These are phyloP conservation scores for Ganoderma lucidum DNA, from an alignment of 1,284 basidiomycete species.

Conservation along the genomic window DNA sequence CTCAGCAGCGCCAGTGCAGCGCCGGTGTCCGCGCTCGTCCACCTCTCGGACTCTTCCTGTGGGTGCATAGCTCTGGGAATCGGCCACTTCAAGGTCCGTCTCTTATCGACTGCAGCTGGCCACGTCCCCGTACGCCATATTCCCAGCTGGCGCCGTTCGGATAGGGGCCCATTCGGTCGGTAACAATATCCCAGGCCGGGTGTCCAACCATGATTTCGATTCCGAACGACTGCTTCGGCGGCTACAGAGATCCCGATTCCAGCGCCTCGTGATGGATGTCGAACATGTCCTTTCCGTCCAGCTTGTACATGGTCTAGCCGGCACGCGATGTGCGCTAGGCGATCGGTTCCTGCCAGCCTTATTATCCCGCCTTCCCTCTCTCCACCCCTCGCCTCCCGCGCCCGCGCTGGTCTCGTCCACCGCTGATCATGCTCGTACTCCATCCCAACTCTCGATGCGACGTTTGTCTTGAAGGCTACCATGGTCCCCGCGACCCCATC, in stretches of 20 bases:
- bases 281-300: slow-evolving; percentile 38
- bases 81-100: slow-evolving; percentile 28
- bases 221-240: slow-evolving; percentile 31
- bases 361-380: slow-evolving; percentile 36
- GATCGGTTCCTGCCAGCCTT: slow-evolving; percentile 40
- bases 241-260: slow-evolving; percentile 41
- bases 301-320: slow-evolving; percentile 39
- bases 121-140: slow-evolving; percentile 25
- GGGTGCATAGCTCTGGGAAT: slow-evolving; percentile 28
- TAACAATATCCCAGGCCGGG: slow-evolving; percentile 33
- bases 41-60: slow-evolving; percentile 26
- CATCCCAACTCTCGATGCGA: slow-evolving; percentile 55
- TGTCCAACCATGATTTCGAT: slow-evolving; percentile 32
- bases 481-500: slow-evolving; percentile 46
- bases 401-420: slow-evolving; percentile 37
- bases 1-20: slow-evolving; percentile 24
- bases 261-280: slow-evolving; percentile 36
- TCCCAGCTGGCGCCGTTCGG: slow-evolving; percentile 31
- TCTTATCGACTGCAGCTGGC: slow-evolving; percentile 29
- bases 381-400: slow-evolving; percentile 34
- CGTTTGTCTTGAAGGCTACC: slow-evolving; percentile 55
- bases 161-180: slow-evolving; percentile 35
- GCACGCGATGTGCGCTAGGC: slow-evolving; percentile 44
- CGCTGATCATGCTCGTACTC: slow-evolving; percentile 52
- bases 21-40: slow-evolving; percentile 17